Evolutionary conservation across 768 basidiomycete species (phyloP), one percentile per base, ranked within the genome.

Genomic region (Boletus rex-veris): DNA sequence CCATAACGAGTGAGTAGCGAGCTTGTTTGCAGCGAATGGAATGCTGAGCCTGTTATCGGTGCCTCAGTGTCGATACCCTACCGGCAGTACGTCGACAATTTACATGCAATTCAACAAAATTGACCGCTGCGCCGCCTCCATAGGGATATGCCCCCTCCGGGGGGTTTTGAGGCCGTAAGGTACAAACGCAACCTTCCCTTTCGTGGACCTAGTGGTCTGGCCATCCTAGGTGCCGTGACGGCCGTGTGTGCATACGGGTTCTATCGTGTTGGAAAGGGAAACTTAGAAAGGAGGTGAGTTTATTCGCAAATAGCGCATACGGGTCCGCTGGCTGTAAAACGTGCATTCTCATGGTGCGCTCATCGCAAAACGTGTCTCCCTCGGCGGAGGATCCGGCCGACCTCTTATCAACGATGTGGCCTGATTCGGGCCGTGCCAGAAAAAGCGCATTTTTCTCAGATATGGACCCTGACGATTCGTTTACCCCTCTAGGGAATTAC

Each of bases 101-200:
- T 59, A 55, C 30, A n/a, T 45, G 43, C 14, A 28, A 8, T 47
- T 52, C 40, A 39, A 36, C 40, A 48, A 33, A 33, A 46, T 36
- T 60, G 45, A 61, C 54, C 41, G 36, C 21, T 45, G 30, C 21
- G 51, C 48, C 43, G 16, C 59, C 53, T 54, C 61, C 52, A 54
- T 73, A 97, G 95, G 74, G 96, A 99, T 68, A 88, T 99, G 85
- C 96, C 96, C 63, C 96, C 96, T 39, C 62, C 84, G 42, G 94
- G 93, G 57, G 96, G 96, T 3, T 99, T 96, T 74, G 93, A 91
- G 68, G 75, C 87, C 28, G 74, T 99, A 74, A 87, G 87, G 73
- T 99, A 98, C 82, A 95, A 93, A 73, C 89, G 96, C 61, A 96
- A 95, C 73, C 82, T 98, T 44, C 94, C 96, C 43, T 77, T 92